These are phyloP conservation scores for Coemansia sp. DNA, from an alignment of 192 early-diverging fungal species.

Conservation along the genomic window DNA sequence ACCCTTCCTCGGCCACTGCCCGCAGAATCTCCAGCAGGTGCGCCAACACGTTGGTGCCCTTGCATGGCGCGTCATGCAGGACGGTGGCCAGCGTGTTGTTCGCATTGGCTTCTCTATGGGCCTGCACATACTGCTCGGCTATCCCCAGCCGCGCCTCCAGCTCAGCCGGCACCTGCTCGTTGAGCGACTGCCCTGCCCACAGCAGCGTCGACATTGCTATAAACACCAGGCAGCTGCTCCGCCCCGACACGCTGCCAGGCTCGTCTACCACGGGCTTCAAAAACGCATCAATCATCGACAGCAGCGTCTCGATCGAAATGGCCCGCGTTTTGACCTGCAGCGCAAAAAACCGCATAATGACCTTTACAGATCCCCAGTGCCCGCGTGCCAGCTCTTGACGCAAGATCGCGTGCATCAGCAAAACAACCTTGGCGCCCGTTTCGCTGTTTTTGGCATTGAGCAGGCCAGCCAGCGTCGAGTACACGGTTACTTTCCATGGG, in stretches of 20 bases:
- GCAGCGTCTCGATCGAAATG: constrained; percentile 62
- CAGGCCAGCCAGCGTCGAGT: constrained; percentile 78
- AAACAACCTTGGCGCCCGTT: constrained; percentile 64
- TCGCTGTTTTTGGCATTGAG: constrained; percentile 72
- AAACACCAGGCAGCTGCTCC: constrained; percentile 68
- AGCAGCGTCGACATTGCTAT: constrained; percentile 77
- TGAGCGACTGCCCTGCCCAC: constrained; percentile 58
- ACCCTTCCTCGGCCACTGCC: constrained; percentile 24
- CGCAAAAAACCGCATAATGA: constrained; percentile 77
- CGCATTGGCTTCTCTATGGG: constrained; percentile 5
- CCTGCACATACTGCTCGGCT: constrained; percentile 30
- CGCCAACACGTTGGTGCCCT: constrained; percentile 29
- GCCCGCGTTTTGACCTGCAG: constrained; percentile 77
- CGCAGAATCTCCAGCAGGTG: constrained; percentile 30
- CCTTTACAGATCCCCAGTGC: constrained; percentile 73
- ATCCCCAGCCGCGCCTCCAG: constrained; percentile 22
- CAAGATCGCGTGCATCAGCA: constrained; percentile 55
- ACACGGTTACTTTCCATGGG: constrained; percentile 54
- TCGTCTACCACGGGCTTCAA: constrained; percentile 51
- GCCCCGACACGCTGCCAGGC: constrained; percentile 14
- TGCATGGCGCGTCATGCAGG: constrained; percentile 35
- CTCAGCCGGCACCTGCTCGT: constrained; percentile 20
- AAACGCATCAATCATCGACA: constrained; percentile 65
- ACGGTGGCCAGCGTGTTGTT: constrained; percentile 26
- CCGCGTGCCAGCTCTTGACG: constrained; percentile 55